These are phyloP conservation scores for Favolaschia claudopus DNA, from an alignment of 768 basidiomycete genomes.

Conservation along the genomic window DNA sequence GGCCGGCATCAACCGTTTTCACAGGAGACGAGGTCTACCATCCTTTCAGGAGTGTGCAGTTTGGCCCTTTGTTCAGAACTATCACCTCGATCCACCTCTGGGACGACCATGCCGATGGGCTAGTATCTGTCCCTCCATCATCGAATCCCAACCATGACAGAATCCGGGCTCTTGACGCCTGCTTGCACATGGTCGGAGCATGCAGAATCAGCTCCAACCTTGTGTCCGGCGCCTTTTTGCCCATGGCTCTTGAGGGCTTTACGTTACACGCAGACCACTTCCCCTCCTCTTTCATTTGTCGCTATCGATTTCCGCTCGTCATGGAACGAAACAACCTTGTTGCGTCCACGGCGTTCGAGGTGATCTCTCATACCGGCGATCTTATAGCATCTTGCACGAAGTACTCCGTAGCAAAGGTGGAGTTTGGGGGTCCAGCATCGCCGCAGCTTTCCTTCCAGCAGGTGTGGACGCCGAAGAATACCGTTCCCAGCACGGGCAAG, in stretches of 20 bases:
- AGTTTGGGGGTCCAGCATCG: slow-evolving; percentile 11
- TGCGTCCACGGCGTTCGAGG: slow-evolving; percentile 38
- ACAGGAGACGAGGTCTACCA: slow-evolving; percentile 30
- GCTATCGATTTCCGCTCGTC: slow-evolving; percentile 42
- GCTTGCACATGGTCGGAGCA: slow-evolving; percentile 44
- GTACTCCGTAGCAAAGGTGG: slow-evolving; percentile 44
- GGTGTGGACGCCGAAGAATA: slow-evolving; percentile 7
- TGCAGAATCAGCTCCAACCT: slow-evolving; percentile 25
- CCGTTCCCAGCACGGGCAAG: neutral
- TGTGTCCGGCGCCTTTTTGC: slow-evolving; percentile 39
- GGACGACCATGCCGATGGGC: slow-evolving; percentile 40
- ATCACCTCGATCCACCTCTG: slow-evolving; percentile 38
- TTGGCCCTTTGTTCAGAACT: slow-evolving; percentile 40
- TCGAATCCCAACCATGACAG: slow-evolving; percentile 35
- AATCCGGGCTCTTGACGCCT: slow-evolving; percentile 44
- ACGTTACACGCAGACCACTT: slow-evolving; percentile 32
- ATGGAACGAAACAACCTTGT: slow-evolving; percentile 36
- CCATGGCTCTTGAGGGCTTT: slow-evolving; percentile 42
- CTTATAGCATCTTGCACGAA: slow-evolving; percentile 41
- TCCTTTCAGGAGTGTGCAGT: slow-evolving; percentile 42
- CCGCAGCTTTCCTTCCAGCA: neutral
- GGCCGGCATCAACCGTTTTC: neutral
- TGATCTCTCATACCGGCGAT: slow-evolving; percentile 36
- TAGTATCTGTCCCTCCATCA: slow-evolving; percentile 33
- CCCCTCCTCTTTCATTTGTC: slow-evolving; percentile 41